Base-by-base conservation (phyloP, 1,284 basidiomycete genomes). In the Naganishia sp. region DNA sequence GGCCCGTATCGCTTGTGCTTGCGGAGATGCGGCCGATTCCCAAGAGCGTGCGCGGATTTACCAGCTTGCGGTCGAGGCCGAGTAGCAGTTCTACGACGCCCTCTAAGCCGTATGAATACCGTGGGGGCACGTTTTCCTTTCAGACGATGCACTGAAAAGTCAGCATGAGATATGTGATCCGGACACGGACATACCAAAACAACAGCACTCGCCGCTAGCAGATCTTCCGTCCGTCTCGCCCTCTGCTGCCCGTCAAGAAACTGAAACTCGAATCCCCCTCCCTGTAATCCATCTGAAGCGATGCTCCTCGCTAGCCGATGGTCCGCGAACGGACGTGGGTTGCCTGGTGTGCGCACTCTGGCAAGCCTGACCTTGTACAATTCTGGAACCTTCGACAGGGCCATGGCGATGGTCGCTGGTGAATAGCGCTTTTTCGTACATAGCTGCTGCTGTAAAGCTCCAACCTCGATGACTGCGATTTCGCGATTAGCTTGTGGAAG, bases 381-480 rank as follows among this genome's bases (percentile, higher is more conserved):
- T 23, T 28, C 48, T 31, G 48, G 21, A 3, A 25, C n/a, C n/a
- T 52, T 42, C 10, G 59, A 43, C 6, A 61, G 49, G 4, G 48
- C 59, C 39, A 50, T 61, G 7, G 59, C 59, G n/a, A 61, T 42
- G n/a, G 59, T 18, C 9, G 59, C 59, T 28, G 59, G 48, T 13
- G 59, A 28, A n/a, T 43, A 43, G n/a, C 21, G 28, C 13, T 39
- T 18, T 11, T 23, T 25, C 4, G 33, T 15, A 2, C 13, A 33
- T 7, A 61, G 48, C 36, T 52, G 59, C 28, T 43, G n/a, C n/a
- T 28, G 18, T 3, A 61, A 21, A 13, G 28, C 11, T 31, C 21
- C 42, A 18, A 61, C 45, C 6, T 36, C 16, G 13, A n/a, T 11
- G 44, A 23, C 23, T 44, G 18, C 15, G 13, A 15, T 15, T 9